phyloP scores from a whole-genome alignment of 2,329 filamentous ascomycete genomes.

The Orbilia oligospora region DNA sequence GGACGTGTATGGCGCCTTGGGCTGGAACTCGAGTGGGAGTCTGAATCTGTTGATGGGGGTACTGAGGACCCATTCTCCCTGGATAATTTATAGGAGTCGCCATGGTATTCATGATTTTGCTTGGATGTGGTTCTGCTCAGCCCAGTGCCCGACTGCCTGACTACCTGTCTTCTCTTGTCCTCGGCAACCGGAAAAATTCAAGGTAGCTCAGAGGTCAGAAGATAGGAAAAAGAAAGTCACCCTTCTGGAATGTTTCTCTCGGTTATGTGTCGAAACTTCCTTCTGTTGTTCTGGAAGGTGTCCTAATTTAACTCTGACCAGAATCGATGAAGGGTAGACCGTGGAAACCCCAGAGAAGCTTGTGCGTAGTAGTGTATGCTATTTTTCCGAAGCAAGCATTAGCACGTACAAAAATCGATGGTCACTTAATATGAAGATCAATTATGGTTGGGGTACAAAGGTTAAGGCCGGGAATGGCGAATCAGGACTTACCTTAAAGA shows the following conservation, averaged over 20 bases:
- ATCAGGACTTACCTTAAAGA: slow-evolving; percentile 13
- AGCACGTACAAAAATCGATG: slow-evolving; percentile 25
- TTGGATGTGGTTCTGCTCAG: slow-evolving; percentile 34
- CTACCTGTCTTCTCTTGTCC: slow-evolving; percentile 17
- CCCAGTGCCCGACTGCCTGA: slow-evolving; percentile 1
- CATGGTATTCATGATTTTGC: slow-evolving; percentile 54
- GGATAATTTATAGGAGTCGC: slow-evolving; percentile 61
- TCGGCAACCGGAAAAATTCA: slow-evolving; percentile 60
- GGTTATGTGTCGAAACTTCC: slow-evolving; percentile 48
- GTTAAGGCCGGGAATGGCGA: slow-evolving; percentile 24
- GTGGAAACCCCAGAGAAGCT: slow-evolving; percentile 51
- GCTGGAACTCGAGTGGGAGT: slow-evolving; percentile 57
- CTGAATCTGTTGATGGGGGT: slow-evolving; percentile 52
- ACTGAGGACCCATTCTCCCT: slow-evolving; percentile 56
- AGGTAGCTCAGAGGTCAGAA: slow-evolving; percentile 25
- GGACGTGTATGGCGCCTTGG: slow-evolving; percentile 51
- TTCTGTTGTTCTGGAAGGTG: slow-evolving; percentile 51
- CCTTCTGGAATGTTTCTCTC: slow-evolving; percentile 56
- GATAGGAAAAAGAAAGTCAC: slow-evolving; percentile 12
- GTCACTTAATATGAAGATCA: slow-evolving; percentile 50
- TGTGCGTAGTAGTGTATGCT: slow-evolving; percentile 33
- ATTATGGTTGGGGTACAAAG: slow-evolving; percentile 28
- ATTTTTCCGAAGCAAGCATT: slow-evolving; percentile 59
- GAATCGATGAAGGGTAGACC: slow-evolving; percentile 43
- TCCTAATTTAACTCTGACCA: slow-evolving; percentile 56